Base-by-base conservation (phyloP, 2,329 filamentous ascomycete species). In the Verticillium albo-atrum region DNA sequence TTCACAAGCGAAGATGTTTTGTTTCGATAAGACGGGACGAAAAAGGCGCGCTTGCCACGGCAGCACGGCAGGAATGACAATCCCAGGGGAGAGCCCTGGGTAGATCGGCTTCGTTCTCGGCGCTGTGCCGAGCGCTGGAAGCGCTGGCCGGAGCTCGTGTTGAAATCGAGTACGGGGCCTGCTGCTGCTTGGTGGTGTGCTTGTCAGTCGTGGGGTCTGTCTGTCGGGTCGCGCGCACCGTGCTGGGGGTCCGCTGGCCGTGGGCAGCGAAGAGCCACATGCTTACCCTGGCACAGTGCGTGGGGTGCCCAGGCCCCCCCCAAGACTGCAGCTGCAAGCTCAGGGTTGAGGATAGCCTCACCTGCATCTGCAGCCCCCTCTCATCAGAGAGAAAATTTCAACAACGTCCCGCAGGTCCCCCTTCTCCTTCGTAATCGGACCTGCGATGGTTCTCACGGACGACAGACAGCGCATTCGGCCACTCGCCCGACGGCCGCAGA, bases 1-100 rank as follows among this genome's bases (percentile, higher is more conserved):
- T 61, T 63, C 59, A 63, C 42, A 26, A 14, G 27, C 26, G n/a
- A 32, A n/a, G 15, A 50, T 50, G 42, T 50, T 47, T 56, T 47
- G 54, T 56, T 56, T 56, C 54, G 27, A 47, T 25, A 12, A 50
- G 42, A 50, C 42, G 42, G 42, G 42, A 50, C 42, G 42, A 50
- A 50, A 26, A 50, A 50, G 42, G 42, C 42, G 42, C 42, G 42
- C 12, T 50, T 14, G 42, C 42, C n/a, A 50, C 42, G 42, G 42
- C 37, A 25, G 17, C 15, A 47, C n/a, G 37, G 37, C 37, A 23
- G 20, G 37, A 20, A 47, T 47, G n/a, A 37, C 4, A 15, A 15
- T 37, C 4, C 34, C 17, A 17, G n/a, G 34, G 34, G 34, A 17
- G 34, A 12, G 34, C 34, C 6, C 34, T 37, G 34, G 4, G 34